Evolutionary conservation across 768 basidiomycete species (phyloP), one percentile per base, ranked within the genome.

Genomic region (Macrolepiota dolichaula): DNA sequence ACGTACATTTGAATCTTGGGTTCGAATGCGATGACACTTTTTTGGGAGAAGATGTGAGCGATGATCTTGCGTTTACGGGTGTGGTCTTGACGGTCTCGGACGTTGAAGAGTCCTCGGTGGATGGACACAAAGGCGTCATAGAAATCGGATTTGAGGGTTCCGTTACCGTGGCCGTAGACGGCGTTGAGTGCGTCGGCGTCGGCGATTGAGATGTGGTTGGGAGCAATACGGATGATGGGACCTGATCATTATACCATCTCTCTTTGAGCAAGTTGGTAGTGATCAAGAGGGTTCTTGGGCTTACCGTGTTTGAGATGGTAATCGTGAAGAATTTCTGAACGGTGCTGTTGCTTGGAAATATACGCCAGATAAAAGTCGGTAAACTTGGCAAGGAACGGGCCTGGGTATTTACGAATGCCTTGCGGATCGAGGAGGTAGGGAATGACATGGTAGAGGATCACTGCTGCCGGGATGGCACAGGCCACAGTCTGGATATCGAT

Each of bases 41-140:
- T 94, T 69, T 89, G 88, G 1, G 88, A 87, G 74, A 92, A 92
- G 66, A 92, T 88, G 69, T 91, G 85, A 0, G 91, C 87, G 53
- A 96, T 85, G 63, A 96, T 91, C 76, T 96, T 96, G 76, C 93
- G 87, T 74, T 95, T 96, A 42, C 94, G 85, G 10, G 91, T 81
- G 71, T 96, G 94, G 61, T 94, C 90, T 4, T 73, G 67, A 40
- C 92, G 84, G 67, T 89, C 84, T 46, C 92, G 85, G n/a, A 89
- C 90, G 72, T 88, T 91, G 83, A 92, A 92, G 32, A 92, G 75
- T 0, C 88, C 88, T 29, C 87, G 82, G 35, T 75, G 76, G 60
- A 91, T 89, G 37, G 87, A 86, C 27, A 92, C 89, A 66, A 93
- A 93, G 15, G 84, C 85, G 62, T 89, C 86, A 68, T 89, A 92